Conservation (phyloP, 2,329 filamentous ascomycete species). For the Colletotrichum incanum region DNA sequence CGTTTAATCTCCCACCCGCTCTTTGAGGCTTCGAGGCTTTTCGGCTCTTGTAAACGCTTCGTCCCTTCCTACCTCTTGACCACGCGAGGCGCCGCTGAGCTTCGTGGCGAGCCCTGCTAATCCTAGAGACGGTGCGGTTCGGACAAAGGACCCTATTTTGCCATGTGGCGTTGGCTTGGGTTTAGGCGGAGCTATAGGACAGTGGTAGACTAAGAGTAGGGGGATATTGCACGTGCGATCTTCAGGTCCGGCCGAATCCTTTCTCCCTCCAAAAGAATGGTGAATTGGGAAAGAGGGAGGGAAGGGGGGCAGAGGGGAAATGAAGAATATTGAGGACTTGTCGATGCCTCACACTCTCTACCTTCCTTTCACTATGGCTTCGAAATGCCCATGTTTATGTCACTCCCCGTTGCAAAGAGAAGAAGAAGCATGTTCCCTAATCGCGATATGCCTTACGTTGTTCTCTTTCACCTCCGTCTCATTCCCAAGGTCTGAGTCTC, state of each 20-base stretch:
- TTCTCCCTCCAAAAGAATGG: neutral
- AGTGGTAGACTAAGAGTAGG: neutral
- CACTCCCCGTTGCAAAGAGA: neutral
- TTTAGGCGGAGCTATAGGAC: conserved; percentile 17
- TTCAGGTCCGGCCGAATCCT: neutral
- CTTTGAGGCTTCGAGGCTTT: neutral
- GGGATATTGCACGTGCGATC: conserved; percentile 5
- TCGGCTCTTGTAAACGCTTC: neutral
- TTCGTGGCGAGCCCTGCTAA: conserved; percentile 26
- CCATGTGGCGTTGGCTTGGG: conserved; percentile 30
- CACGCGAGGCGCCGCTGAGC: conserved; percentile 26
- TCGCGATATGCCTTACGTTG: neutral
- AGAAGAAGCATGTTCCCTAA: neutral
- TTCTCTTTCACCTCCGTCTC: neutral
- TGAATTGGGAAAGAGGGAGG: neutral
- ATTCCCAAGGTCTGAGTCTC: conserved; percentile 29
- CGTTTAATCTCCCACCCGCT: neutral
- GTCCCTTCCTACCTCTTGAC: conserved; percentile 6
- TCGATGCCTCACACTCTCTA: neutral
- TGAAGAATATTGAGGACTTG: neutral
- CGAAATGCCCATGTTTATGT: conserved; percentile 15
- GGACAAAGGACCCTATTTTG: conserved; percentile 27
- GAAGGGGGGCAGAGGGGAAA: neutral
- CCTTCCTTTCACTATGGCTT: neutral
- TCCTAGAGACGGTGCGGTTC: conserved; percentile 28